phyloP scores from a whole-genome alignment of 225 moss, liverwort and hornwort species.

The Sphagnum contortum region DNA sequence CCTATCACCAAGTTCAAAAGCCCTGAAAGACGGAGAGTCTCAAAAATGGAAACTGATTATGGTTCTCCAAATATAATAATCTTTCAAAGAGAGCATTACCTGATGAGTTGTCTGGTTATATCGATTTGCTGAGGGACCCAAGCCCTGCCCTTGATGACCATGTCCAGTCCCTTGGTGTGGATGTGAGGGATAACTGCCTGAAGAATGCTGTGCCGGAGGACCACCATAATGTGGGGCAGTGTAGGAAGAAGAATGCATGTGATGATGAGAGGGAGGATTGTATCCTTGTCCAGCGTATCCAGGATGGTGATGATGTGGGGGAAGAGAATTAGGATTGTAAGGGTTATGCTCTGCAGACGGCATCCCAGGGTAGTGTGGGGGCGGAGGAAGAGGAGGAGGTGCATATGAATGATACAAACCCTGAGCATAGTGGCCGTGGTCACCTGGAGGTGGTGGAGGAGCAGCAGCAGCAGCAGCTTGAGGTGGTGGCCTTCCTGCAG shows the following conservation, averaged over 20 bases:
- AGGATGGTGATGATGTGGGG: slow-evolving; percentile 33
- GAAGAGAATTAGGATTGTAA: slow-evolving; percentile 42
- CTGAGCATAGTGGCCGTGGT: slow-evolving; percentile 19
- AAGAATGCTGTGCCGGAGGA: slow-evolving; percentile 17
- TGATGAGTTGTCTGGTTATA: slow-evolving; percentile 9
- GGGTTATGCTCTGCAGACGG: slow-evolving; percentile 18
- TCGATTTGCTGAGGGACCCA: slow-evolving; percentile 6
- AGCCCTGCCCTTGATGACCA: slow-evolving; percentile 6
- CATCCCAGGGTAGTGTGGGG: slow-evolving; percentile 16
- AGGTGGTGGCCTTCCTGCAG: slow-evolving; percentile 37
- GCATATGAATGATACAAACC: slow-evolving; percentile 3
- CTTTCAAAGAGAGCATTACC: background rate
- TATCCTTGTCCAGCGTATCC: slow-evolving; percentile 17
- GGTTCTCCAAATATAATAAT: background rate
- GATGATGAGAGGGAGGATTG: slow-evolving; percentile 15
- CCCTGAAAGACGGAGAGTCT: background rate
- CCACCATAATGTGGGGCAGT: slow-evolving; percentile 16
- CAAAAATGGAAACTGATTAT: background rate
- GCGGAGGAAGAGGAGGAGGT: slow-evolving; percentile 19
- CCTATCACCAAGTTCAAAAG: background rate
- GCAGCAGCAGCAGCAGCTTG: background rate
- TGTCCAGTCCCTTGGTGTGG: slow-evolving; percentile 9
- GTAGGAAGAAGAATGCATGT: slow-evolving; percentile 9
- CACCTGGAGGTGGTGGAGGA: slow-evolving; percentile 25
- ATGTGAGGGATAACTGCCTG: slow-evolving; percentile 10